Percentiles rank a stretch among this genome's conserved stretches.
phyloP scores from a whole-genome alignment of 176 grass and related monocot genomes.

The Avena eriantha region DNA sequence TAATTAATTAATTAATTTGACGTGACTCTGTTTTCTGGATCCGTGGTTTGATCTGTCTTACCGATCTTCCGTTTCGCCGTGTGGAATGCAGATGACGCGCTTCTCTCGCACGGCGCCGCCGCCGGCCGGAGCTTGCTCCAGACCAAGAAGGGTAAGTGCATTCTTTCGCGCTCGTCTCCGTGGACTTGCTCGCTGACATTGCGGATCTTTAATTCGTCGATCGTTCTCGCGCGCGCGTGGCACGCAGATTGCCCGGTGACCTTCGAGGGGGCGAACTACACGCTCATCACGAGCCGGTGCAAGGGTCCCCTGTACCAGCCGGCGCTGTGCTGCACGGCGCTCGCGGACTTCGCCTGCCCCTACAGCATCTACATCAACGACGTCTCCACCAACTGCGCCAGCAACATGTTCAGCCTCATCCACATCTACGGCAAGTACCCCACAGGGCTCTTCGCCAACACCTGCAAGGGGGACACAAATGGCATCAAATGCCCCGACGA shows the following conservation, averaged over 20 bases:
- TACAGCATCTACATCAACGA: conserved; percentile 67
- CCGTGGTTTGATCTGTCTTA: conserved; percentile 3
- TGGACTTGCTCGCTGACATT: background rate
- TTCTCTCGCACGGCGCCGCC: conserved; percentile 38
- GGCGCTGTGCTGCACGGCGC: conserved; percentile 57
- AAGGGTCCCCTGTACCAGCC: conserved; percentile 67
- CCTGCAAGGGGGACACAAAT: conserved; percentile 53
- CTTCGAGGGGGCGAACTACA: conserved; percentile 78
- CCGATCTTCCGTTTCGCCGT: background rate
- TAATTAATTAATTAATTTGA: background rate
- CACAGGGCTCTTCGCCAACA: conserved; percentile 73
- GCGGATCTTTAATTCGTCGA: background rate
- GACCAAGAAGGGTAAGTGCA: conserved; percentile 45
- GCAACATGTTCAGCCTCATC: conserved; percentile 82
- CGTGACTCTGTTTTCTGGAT: background rate
- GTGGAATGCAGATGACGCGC: conserved; percentile 63
- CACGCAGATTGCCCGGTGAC: conserved; percentile 65
- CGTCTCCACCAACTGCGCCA: conserved; percentile 54
- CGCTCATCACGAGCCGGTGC: conserved; percentile 68
- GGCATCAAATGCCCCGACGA: conserved; percentile 61
- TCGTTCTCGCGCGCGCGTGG: background rate
- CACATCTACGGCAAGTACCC: conserved; percentile 82
- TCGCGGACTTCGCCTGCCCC: conserved; percentile 75
- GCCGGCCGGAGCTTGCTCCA: conserved; percentile 74
- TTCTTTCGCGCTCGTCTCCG: background rate